phyloP scores from a whole-genome alignment of 2,329 filamentous ascomycete genomes.

The Aspergillus udagawae region DNA sequence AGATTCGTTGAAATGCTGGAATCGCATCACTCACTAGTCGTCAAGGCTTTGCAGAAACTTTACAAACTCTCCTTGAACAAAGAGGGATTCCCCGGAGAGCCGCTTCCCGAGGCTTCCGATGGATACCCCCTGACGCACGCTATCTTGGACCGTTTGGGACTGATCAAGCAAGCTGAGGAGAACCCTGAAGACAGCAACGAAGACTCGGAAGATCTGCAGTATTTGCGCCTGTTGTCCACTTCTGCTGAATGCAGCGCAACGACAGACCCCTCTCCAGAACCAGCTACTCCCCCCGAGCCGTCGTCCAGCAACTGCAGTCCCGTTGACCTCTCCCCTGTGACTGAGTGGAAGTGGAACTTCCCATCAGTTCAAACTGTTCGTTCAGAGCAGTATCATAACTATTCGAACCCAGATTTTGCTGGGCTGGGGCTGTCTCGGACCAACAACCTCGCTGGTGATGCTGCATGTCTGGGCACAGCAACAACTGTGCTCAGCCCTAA shows the following conservation, averaged over 20 bases:
- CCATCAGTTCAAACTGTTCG: slow-evolving; percentile 16
- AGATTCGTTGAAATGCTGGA: slow-evolving; percentile 45
- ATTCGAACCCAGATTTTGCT: slow-evolving; percentile 17
- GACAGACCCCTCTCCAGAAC: slow-evolving; percentile 37
- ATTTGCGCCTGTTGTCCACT: slow-evolving; percentile 32
- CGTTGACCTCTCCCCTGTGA: slow-evolving; percentile 14
- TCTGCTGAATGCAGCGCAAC: slow-evolving; percentile 36
- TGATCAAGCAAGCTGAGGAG: slow-evolving; percentile 43
- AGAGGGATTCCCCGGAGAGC: slow-evolving; percentile 41
- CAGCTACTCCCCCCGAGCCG: slow-evolving; percentile 30
- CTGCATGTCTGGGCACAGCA: slow-evolving; percentile 11
- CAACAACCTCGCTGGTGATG: slow-evolving; percentile 9
- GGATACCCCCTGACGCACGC: slow-evolving; percentile 41
- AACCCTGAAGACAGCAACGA: slow-evolving; percentile 32
- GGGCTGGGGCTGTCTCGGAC: slow-evolving; percentile 18
- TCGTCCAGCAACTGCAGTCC: slow-evolving; percentile 21
- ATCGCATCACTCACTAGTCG: slow-evolving; percentile 40
- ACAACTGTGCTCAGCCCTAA: slow-evolving; percentile 11
- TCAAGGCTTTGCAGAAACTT: slow-evolving; percentile 40
- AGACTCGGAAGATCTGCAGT: slow-evolving; percentile 34
- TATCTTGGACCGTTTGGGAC: slow-evolving; percentile 39
- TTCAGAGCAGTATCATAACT: slow-evolving; percentile 18
- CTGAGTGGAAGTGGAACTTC: slow-evolving; percentile 28
- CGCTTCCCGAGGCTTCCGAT: slow-evolving; percentile 36
- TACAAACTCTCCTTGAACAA: slow-evolving; percentile 41